These are phyloP conservation scores for Pleurotus sapidus DNA, from an alignment of 768 basidiomycete species.

Conservation along the genomic window DNA sequence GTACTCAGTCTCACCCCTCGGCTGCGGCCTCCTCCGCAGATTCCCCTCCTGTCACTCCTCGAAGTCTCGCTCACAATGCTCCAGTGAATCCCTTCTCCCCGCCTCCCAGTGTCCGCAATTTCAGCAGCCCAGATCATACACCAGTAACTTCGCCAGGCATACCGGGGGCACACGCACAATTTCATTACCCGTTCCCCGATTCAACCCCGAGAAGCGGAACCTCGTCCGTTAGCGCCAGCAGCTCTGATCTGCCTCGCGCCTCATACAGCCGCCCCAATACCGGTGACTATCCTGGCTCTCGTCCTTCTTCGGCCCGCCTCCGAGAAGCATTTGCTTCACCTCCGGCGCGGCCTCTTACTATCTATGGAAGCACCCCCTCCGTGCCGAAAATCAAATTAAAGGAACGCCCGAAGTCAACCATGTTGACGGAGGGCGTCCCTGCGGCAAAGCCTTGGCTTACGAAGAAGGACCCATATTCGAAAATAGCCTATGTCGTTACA, in stretches of 20 bases:
- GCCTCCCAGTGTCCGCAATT: conserved; percentile 43
- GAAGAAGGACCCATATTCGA: conserved; percentile 51
- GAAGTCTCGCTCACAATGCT: conserved; percentile 30
- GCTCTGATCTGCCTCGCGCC: conserved; percentile 39
- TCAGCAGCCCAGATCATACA: conserved; percentile 32
- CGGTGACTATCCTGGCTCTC: conserved; percentile 20
- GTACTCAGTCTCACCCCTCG: conserved; percentile 33
- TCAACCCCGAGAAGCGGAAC: conserved; percentile 30
- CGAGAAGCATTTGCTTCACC: conserved; percentile 61
- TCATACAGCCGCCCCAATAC: conserved; percentile 33
- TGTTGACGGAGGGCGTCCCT: conserved; percentile 29
- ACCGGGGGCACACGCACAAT: conserved; percentile 18
- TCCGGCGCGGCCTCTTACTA: conserved; percentile 53
- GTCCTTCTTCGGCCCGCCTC: conserved; percentile 32
- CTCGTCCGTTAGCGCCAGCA: conserved; percentile 36
- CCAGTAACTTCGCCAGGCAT: conserved; percentile 18
- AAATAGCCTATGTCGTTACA: conserved; percentile 61
- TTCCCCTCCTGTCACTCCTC: conserved; percentile 40
- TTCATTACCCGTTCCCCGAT: conserved; percentile 33
- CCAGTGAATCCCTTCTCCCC: conserved; percentile 50
- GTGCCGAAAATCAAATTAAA: conserved; percentile 33
- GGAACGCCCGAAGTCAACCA: conserved; percentile 49
- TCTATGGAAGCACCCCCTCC: conserved; percentile 46
- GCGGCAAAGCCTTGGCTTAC: conserved; percentile 62
- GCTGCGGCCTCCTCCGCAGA: conserved; percentile 27